Percentiles rank a stretch among this genome's conserved stretches.
These are phyloP conservation scores for Hysterangium stoloniferum DNA, from an alignment of 768 basidiomycete species.

Conservation along the genomic window DNA sequence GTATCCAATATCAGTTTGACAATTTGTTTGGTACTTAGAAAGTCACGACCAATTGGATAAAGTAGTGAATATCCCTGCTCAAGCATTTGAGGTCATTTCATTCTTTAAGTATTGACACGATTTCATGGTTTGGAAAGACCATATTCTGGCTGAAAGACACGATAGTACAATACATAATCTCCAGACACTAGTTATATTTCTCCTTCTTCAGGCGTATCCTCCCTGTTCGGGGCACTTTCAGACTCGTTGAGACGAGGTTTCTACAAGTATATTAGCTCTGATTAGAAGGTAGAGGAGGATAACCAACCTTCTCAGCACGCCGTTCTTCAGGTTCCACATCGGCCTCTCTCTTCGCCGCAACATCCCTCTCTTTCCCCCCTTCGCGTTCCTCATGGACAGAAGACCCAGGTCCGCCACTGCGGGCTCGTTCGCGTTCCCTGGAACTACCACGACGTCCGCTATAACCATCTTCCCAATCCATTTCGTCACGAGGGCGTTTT, in stretches of 20 bases:
- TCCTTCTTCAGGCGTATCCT: constrained; percentile 81
- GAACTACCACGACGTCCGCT: neutral
- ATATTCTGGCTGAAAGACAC: no score
- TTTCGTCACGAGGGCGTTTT: constrained; percentile 4
- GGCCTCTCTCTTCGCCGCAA: constrained; percentile 25
- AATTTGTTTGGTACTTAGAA: no score
- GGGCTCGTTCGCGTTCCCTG: neutral
- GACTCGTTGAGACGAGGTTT: constrained; percentile 16
- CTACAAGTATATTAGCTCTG: constrained; percentile 5
- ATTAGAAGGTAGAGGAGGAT: neutral
- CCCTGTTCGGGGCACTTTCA: constrained; percentile 31
- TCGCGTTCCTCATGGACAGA: constrained; percentile 31
- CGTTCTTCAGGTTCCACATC: constrained; percentile 24
- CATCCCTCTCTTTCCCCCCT: constrained; percentile 26
- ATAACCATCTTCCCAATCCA: constrained; percentile 9
- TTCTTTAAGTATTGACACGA: no score
- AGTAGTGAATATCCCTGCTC: no score
- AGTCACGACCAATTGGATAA: no score
- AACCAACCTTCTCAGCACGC: constrained; percentile 58
- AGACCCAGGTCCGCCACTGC: constrained; percentile 29
- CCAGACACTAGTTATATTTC: constrained; percentile 80
- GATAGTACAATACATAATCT: no score
- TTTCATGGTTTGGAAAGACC: no score
- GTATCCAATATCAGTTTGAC: neutral
- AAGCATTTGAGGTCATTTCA: no score